These are phyloP conservation scores for Coemansia sp. DNA, from an alignment of 192 early-diverging fungal genomes.

Conservation along the genomic window DNA sequence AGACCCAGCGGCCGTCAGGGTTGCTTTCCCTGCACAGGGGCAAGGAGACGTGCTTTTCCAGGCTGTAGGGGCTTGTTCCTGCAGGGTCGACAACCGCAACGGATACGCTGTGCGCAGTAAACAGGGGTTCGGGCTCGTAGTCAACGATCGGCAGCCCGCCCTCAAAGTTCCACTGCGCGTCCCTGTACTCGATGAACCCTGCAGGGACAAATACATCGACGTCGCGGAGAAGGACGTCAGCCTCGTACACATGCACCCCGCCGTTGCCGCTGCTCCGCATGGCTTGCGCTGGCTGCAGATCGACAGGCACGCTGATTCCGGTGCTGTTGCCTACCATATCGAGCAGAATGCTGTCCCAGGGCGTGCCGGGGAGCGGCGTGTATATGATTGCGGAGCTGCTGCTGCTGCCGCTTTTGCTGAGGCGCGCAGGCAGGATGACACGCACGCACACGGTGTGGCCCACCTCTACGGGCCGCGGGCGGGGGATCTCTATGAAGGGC, in stretches of 20 bases:
- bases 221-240: constrained; percentile 38
- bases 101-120: not conserved
- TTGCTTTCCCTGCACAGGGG: constrained; percentile 47
- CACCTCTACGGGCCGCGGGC: not conserved
- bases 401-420: no score
- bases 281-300: not conserved
- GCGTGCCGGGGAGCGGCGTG: constrained; percentile 19
- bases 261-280: not conserved
- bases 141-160: constrained; percentile 1
- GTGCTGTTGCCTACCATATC: constrained; percentile 19
- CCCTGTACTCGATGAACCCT: constrained; percentile 37
- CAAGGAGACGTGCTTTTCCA: constrained; percentile 29
- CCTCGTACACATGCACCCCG: constrained; percentile 52
- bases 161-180: constrained; percentile 54
- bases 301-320: constrained; percentile 17
- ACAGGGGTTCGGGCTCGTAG: not conserved
- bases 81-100: not conserved
- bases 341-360: constrained; percentile 50
- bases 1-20: constrained; percentile 53
- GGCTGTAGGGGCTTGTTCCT: constrained; percentile 4
- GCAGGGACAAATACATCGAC: constrained; percentile 27
- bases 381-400: not conserved
- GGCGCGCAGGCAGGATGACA: constrained; percentile 38
- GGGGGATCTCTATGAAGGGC: constrained; percentile 6
- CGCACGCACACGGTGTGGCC: constrained; percentile 39